Conservation (phyloP, 495 filamentous ascomycete species). For the Patellaria atrata region DNA sequence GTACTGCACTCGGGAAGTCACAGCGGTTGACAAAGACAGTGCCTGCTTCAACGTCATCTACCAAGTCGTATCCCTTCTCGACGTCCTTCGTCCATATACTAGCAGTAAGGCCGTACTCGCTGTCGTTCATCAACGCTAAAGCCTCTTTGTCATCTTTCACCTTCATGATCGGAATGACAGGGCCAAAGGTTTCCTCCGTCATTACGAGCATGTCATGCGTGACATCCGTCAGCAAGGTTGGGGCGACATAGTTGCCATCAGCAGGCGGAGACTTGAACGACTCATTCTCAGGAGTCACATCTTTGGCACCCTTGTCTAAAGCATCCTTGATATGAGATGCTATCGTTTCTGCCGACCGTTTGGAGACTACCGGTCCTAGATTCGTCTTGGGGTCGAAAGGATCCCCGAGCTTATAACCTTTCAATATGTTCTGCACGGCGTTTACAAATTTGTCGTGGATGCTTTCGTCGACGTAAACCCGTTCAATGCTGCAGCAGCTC, state of each 20-base stretch:
- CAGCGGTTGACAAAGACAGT: slow-evolving; percentile 94
- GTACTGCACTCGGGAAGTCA: slow-evolving; percentile 83
- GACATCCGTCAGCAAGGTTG: slow-evolving; percentile 68
- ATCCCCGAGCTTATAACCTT: slow-evolving; percentile 78
- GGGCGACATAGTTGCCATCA: slow-evolving; percentile 72
- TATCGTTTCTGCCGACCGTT: slow-evolving; percentile 58
- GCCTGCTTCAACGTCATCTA: slow-evolving; percentile 75
- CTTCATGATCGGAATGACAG: slow-evolving; percentile 87
- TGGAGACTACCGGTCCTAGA: slow-evolving; percentile 79
- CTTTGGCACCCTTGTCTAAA: slow-evolving; percentile 63
- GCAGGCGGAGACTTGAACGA: slow-evolving; percentile 52
- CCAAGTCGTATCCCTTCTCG: slow-evolving; percentile 56
- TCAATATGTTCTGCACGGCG: slow-evolving; percentile 65
- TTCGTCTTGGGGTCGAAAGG: slow-evolving; percentile 66
- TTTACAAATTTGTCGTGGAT: slow-evolving; percentile 70
- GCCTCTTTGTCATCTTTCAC: slow-evolving; percentile 75
- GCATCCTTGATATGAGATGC: slow-evolving; percentile 72
- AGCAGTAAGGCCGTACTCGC: slow-evolving; percentile 86
- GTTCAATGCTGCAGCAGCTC: slow-evolving; percentile 86
- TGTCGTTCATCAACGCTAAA: slow-evolving; percentile 81
- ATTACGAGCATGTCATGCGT: slow-evolving; percentile 80
- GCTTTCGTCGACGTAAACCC: slow-evolving; percentile 78
- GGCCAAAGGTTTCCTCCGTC: slow-evolving; percentile 94
- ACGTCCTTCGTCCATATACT: slow-evolving; percentile 96
- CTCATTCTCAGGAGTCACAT: slow-evolving; percentile 68